Evolutionary conservation across 768 basidiomycete species (phyloP).

Genomic region (Xerocomellus dryophilus): DNA sequence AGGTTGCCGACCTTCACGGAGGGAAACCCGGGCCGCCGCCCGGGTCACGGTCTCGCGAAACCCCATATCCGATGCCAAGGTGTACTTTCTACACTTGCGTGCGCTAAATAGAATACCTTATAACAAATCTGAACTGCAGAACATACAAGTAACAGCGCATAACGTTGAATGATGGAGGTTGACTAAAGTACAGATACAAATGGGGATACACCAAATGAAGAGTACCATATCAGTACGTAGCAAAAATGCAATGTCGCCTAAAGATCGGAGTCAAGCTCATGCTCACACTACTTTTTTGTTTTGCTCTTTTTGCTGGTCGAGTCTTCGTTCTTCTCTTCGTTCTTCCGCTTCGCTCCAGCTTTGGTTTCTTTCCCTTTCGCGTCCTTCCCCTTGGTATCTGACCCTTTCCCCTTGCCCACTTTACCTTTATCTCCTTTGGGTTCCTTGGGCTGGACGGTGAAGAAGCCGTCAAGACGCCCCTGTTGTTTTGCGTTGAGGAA

Average conservation of each 20-base stretch:
- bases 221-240: neutral
- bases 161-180: neutral
- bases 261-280: neutral
- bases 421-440: constrained; percentile 49
- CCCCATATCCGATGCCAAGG: neutral
- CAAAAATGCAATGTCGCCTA: neutral
- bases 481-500: constrained; percentile 90
- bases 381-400: constrained; percentile 49
- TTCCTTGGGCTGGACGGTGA: constrained; percentile 64
- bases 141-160: too few species aligned
- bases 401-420: constrained; percentile 38
- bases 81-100: neutral
- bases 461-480: constrained; percentile 94
- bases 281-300: constrained; percentile 34
- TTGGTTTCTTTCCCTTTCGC: constrained; percentile 16
- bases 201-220: constrained; percentile 8
- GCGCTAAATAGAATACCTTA: neutral
- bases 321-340: constrained; percentile 34
- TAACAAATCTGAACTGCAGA: neutral
- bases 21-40: neutral
- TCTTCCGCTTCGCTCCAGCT: constrained; percentile 23
- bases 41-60: neutral
- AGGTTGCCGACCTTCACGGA: neutral
- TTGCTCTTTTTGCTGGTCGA: constrained; percentile 41
- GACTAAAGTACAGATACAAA: constrained; percentile 15